Base-by-base conservation (phyloP, 2,329 filamentous ascomycete species). In the Cercospora sesami region DNA sequence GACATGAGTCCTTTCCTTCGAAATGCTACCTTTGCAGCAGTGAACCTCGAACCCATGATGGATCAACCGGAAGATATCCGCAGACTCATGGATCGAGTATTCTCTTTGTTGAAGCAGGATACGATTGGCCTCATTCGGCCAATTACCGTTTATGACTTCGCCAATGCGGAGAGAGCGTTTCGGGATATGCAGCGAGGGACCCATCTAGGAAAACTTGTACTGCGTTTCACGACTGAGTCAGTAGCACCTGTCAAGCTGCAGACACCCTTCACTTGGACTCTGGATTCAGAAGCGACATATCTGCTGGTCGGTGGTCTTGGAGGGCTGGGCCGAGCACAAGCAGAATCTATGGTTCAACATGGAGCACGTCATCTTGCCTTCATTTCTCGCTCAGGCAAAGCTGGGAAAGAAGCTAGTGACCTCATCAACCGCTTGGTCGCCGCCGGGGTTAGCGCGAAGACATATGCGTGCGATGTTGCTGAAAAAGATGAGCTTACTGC, bases 201-300 rank as follows among this genome's bases (percentile, higher is more conserved):
- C 8, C 30, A 31, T 31, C 30, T 31, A 31, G 30, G 30, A 31
- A 31, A 31, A 31, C 30, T 31, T 31, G 30, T 31, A 31, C 30
- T 31, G 30, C 30, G 30, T 31, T 31, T 31, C 30, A 31, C 30
- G 30, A 31, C 30, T 31, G 30, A 31, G 30, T 31, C 30, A 8
- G 7, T 31, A 31, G 30, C 30, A 31, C 30, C 30, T 31, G 30
- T 31, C 30, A 31, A 31, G 30, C 30, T 31, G 30, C 30, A 31
- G 30, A 31, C 30, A 31, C 30, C 30, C 30, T 31, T 31, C 30
- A 31, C 36, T 36, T 60, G 28, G 28, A 18, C 53, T 23, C n/a
- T 16, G 53, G 23, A 58, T 18, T 8, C 30, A 31, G 59, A 77
- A 16, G 76, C 73, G 42, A 77, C 78, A 7, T 68, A 68, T 28